phyloP scores from a whole-genome alignment of 2,329 filamentous ascomycete genomes.

The Didymellaceae sp. region DNA sequence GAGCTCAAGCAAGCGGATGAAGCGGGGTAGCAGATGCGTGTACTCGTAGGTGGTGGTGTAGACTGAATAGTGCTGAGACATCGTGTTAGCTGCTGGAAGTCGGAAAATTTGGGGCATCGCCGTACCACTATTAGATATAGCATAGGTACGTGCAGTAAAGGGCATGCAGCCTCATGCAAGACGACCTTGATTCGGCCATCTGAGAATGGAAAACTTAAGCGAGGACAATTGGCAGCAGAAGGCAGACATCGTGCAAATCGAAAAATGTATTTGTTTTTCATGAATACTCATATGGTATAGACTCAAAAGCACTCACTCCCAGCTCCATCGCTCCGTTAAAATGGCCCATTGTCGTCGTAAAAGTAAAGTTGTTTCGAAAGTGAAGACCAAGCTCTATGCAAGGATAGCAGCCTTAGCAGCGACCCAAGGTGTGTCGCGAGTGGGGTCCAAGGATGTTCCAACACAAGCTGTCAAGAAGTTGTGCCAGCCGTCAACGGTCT shows the following conservation, averaged over 20 bases:
- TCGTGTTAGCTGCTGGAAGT: background rate
- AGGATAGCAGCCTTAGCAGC: slow-evolving; percentile 46
- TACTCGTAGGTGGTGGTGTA: slow-evolving; percentile 18
- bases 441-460: slow-evolving; percentile 55
- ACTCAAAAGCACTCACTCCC: background rate
- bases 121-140: too few species aligned
- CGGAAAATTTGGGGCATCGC: too few species aligned
- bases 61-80: background rate
- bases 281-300: background rate
- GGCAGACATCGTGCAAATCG: background rate
- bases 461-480: slow-evolving; percentile 63
- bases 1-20: slow-evolving; percentile 16
- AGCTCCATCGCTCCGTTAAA: slow-evolving; percentile 3
- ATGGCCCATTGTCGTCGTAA: background rate
- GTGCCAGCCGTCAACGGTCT: slow-evolving; percentile 58
- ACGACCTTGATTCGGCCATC: background rate
- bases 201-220: background rate
- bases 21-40: slow-evolving; percentile 2
- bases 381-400: background rate
- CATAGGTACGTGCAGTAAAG: background rate
- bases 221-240: too few species aligned
- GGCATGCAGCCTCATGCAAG: background rate
- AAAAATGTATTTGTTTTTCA: background rate
- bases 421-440: slow-evolving; percentile 57
- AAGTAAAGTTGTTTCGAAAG: background rate